Conservation (phyloP, 1,139 yeast species). For the Tardiomyces depauwii region DNA sequence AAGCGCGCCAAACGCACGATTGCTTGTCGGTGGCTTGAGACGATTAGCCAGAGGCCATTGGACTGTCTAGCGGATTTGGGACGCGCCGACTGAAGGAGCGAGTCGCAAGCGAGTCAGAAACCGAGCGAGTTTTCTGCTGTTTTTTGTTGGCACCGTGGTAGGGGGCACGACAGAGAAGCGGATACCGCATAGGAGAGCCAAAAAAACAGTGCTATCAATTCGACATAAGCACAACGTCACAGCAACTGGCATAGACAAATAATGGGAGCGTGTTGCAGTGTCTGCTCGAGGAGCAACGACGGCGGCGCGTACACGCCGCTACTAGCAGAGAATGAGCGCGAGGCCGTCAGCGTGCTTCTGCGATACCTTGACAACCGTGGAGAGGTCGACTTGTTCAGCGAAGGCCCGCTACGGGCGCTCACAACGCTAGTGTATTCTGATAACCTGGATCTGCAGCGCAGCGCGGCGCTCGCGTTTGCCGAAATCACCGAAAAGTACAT, state of each 20-base stretch:
- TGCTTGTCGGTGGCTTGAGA: too few relatives aligned
- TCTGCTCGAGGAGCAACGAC: slow-evolving; percentile 8
- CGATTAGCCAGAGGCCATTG: too few relatives aligned
- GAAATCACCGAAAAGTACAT: slow-evolving; percentile 87
- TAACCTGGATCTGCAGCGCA: slow-evolving; percentile 86
- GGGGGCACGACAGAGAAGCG: too few relatives aligned
- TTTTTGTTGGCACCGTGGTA: too few relatives aligned
- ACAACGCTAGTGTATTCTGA: slow-evolving; percentile 91
- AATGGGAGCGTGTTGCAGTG: slow-evolving; percentile 16
- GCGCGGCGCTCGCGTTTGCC: slow-evolving; percentile 97
- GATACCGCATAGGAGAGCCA: too few relatives aligned
- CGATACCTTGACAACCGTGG: slow-evolving; percentile 79
- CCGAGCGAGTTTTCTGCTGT: too few relatives aligned
- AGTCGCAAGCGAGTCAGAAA: too few relatives aligned
- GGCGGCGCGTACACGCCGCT: slow-evolving; percentile 60
- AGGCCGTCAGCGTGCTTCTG: slow-evolving; percentile 82
- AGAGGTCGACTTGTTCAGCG: slow-evolving; percentile 74
- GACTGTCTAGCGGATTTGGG: too few relatives aligned
- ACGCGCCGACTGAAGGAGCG: too few relatives aligned
- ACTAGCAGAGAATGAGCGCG: slow-evolving; percentile 93
- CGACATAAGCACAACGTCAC: too few relatives aligned
- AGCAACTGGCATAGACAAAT: too few relatives aligned
- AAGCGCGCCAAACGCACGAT: neutral
- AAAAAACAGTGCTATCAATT: too few relatives aligned
- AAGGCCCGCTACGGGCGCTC: slow-evolving; percentile 73